phyloP scores from a whole-genome alignment of 352 stramenopile species.

The Phytophthora vignae region DNA sequence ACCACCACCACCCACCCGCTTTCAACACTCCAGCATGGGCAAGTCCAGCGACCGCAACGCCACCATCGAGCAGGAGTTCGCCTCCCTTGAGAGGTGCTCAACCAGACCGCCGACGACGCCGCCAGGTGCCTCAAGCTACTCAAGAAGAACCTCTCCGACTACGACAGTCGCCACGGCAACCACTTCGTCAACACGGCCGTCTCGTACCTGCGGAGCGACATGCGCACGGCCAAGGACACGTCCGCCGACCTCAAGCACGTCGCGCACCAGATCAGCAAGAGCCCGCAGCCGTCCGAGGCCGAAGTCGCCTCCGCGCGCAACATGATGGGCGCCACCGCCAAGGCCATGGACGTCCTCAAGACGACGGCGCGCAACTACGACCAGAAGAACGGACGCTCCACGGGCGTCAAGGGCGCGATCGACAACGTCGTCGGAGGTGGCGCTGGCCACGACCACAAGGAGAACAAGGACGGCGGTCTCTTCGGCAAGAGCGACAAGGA shows the following conservation, averaged over 20 bases:
- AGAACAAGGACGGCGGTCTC: constrained; percentile 4
- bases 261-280: constrained; percentile 27
- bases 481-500: constrained; percentile 12
- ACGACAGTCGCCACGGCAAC: constrained; percentile 26
- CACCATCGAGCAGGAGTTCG: constrained; percentile 25
- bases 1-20: not conserved
- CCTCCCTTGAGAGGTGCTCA: constrained; percentile 27
- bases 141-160: constrained; percentile 33
- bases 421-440: constrained; percentile 20
- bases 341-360: constrained; percentile 27
- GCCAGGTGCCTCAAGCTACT: constrained; percentile 27
- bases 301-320: constrained; percentile 20
- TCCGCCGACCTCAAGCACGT: constrained; percentile 24
- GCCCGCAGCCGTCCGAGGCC: constrained; percentile 10
- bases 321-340: constrained; percentile 22
- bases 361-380: constrained; percentile 32
- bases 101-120: constrained; percentile 29
- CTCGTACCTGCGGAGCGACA: constrained; percentile 27
- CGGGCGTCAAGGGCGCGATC: constrained; percentile 23
- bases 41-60: constrained; percentile 20
- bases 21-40: constrained; percentile 13
- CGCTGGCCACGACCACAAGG: constrained; percentile 19
- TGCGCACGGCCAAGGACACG: constrained; percentile 30
- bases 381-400: constrained; percentile 28
- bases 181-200: constrained; percentile 32